phyloP scores from a whole-genome alignment of 441 rosid species.

The Melastoma candidum region DNA sequence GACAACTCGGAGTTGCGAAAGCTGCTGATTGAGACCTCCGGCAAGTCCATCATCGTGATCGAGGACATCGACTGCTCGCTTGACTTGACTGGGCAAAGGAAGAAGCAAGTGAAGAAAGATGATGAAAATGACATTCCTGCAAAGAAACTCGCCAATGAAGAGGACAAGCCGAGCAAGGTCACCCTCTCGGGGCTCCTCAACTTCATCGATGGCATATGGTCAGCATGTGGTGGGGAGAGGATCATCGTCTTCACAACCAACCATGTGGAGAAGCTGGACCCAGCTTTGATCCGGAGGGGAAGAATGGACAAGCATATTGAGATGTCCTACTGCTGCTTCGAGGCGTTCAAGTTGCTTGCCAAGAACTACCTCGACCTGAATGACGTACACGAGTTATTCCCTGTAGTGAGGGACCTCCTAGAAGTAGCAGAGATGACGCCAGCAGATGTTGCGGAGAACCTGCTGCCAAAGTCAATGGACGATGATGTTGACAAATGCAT shows the following conservation, averaged over 20 bases:
- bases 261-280: constrained; percentile 3
- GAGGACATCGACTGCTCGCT: not conserved
- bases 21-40: too few relatives aligned
- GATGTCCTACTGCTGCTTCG: too few relatives aligned
- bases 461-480: not conserved
- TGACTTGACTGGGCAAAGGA: not conserved
- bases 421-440: not conserved
- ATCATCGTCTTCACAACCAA: constrained; percentile 5
- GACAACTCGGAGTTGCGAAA: too few relatives aligned
- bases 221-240: constrained; percentile 5
- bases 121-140: not conserved
- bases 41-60: too few relatives aligned
- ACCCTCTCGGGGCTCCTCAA: too few relatives aligned
- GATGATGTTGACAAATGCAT: not conserved
- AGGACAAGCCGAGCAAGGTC: too few relatives aligned
- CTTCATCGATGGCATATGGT: too few relatives aligned
- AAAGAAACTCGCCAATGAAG: not conserved
- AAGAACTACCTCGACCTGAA: not conserved
- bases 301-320: not conserved
- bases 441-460: constrained; percentile 4
- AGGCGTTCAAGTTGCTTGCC: too few relatives aligned
- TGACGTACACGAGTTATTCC: not conserved
- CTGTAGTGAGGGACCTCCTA: not conserved
- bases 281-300: constrained; percentile 2
- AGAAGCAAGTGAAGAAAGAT: not conserved